Evolutionary conservation across 441 rosid species (phyloP).

Genomic region (Arabidopsis lyrata): DNA sequence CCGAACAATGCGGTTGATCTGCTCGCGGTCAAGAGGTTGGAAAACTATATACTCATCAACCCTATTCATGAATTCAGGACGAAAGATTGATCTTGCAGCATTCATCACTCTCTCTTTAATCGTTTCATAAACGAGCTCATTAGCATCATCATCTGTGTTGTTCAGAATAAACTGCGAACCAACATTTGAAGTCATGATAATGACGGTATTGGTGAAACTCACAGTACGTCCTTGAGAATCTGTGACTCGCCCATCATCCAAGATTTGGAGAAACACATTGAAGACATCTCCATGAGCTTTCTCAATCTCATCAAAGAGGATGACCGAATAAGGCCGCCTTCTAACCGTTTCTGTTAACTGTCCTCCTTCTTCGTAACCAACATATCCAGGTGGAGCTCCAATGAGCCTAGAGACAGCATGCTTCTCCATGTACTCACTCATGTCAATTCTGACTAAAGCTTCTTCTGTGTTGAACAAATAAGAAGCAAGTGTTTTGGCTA

Average conservation of each 20-base stretch:
- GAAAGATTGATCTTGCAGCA: slow-evolving; percentile 92
- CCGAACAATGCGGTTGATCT: slow-evolving; percentile 82
- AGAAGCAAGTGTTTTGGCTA: slow-evolving; percentile 94
- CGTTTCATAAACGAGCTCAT: slow-evolving; percentile 73
- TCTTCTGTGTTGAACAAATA: slow-evolving; percentile 95
- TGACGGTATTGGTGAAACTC: slow-evolving; percentile 90
- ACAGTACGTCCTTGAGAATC: slow-evolving; percentile 97
- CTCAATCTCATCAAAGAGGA: slow-evolving; percentile 98
- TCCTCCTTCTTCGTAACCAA: slow-evolving; percentile 98
- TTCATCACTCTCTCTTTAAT: slow-evolving; percentile 89
- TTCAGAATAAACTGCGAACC: slow-evolving; percentile 91
- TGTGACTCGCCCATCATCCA: slow-evolving; percentile 97
- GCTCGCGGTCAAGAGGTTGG: slow-evolving; percentile 90
- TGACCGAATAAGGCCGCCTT: slow-evolving; percentile 91
- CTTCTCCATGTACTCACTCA: slow-evolving; percentile 99
- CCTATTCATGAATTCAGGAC: slow-evolving; percentile 98
- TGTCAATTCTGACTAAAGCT: slow-evolving; percentile 91
- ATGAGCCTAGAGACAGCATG: slow-evolving; percentile 94
- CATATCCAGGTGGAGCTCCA: slow-evolving; percentile 99
- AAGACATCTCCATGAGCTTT: slow-evolving; percentile 95
- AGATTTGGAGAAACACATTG: slow-evolving; percentile 93
- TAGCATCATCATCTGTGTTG: slow-evolving; percentile 74
- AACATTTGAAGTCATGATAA: slow-evolving; percentile 98
- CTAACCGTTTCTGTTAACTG: slow-evolving; percentile 95
- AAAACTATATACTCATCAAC: slow-evolving; percentile 97